Evolutionary conservation across 257 asterid genomes (phyloP), one percentile per base, ranked within the genome.

Genomic region (Solanum clarkiae): DNA sequence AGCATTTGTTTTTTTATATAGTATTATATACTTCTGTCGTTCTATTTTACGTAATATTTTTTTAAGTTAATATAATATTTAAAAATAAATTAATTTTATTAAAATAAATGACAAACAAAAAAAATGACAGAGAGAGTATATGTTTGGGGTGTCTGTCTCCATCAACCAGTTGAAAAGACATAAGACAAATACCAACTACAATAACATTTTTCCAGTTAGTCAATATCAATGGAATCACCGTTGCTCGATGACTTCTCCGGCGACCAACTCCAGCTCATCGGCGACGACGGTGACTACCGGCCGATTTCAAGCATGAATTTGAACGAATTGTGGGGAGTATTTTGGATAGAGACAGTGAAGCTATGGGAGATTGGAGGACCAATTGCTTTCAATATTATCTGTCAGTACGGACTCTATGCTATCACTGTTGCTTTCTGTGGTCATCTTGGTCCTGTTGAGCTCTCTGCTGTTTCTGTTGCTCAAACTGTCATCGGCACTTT

Each of bases 361-460:
- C 86, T 93, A 4, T 93, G 98, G 97, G 81, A 82, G 17, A 92
- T 94, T 0, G 95, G 94, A 2, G 95, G 93, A 0, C 97, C 98
- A 0, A 94, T 94, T 11, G 96, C 96, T 20, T 87, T 94, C 10
- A 95, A 89, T 82, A 90, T 94, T 63, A 47, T 92, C 7, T 94
- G 98, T 24, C 95, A 93, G 87, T 94, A 66, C 57, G 91, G 90
- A 22, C 87, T 63, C 24, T 83, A 60, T 80, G 68, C 95, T 13
- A 90, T 91, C 10, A 88, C 96, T 29, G 88, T 85, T 75, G 85
- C 94, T 49, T 94, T 92, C 89, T 95, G 92, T 80, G 98, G 98
- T 17, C 98, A 93, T 66, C 90, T 93, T 56, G 97, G 98, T 4
- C 93, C 93, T 60, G n/a, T 89, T 36, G 88, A 94, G 69, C 96